Evolutionary conservation across 805 yeast species (phyloP), one percentile per base, ranked within the genome.

Genomic region (Ogataea naganishii): DNA sequence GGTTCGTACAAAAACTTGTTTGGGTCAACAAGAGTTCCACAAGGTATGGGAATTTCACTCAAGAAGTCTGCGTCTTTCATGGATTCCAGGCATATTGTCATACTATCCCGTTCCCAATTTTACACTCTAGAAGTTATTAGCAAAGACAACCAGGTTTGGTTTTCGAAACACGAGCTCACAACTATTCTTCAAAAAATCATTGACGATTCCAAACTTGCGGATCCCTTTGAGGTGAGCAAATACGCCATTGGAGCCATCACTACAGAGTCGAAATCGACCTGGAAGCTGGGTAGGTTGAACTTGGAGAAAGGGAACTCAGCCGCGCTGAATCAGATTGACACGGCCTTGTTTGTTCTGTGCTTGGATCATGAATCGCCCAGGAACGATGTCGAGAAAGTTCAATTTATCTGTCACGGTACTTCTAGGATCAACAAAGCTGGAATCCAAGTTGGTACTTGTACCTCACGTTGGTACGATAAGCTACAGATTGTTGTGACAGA

Each of bases 11-110:
- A 57, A 33, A 75, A 75, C 39, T 51, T 81, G 15, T 81, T 81
- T 51, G 86, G 85, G 7, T 66, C 85, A 6, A 70, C 86, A 0
- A 63, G 88, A 34, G 52, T 60, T 8, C 78, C 78, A 3, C 58
- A 57, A 19, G 52, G 51, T 20, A 45, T 47, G 21, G 64, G 64
- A 23, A 58, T 70, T 13, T 46, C 64, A 5, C 53, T 68, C 32
- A 56, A 58, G 38, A 55, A 51, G 28, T 47, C 49, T 30, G 24
- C 31, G 5, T 41, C 56, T 26, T 38, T 46, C 14, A 43, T 51
- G 14, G 60, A 65, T 24, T 59, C 72, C 8, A 53, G 68, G 22
- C 76, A 71, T 46, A 62, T 72, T n/a, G 51, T 72, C 4, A 46
- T 72, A 7, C 51, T 72, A 36, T 54, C 70, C 25, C 58, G 65